A percentile compares a stretch with the other conserved stretches of the same genome.
These are phyloP conservation scores for Ilex paraguariensis DNA, from an alignment of 305 asterid genomes.

Conservation along the genomic window DNA sequence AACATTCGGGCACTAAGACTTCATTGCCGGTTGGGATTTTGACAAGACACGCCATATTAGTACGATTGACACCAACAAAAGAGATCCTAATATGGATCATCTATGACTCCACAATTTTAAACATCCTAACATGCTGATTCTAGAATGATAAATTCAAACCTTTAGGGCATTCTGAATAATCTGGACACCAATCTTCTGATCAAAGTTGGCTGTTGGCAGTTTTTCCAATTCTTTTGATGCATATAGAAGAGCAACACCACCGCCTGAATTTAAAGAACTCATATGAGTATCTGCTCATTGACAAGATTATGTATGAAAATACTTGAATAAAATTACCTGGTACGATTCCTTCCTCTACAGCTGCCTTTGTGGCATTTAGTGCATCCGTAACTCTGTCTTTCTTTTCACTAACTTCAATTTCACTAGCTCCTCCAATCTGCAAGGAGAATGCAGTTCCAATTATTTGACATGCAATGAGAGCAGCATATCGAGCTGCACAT, in stretches of 20 bases:
- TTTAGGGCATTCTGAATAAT: conserved; percentile 87
- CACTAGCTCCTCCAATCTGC: conserved; percentile 94
- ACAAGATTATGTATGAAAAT: not conserved
- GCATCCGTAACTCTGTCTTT: conserved; percentile 94
- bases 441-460: not conserved
- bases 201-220: conserved; percentile 74
- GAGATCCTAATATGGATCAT: no score
- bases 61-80: no score
- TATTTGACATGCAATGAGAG: not conserved
- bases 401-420: conserved; percentile 83
- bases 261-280: conserved; percentile 35
- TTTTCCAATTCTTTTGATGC: conserved; percentile 79
- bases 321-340: conserved; percentile 41
- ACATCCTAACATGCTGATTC: not conserved
- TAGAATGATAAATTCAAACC: conserved; percentile 27
- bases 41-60: no score
- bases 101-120: not conserved
- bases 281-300: conserved; percentile 1
- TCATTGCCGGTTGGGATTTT: no score
- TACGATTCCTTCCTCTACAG: conserved; percentile 90
- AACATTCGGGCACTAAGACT: no score
- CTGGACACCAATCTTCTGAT: conserved; percentile 89
- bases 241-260: conserved; percentile 85
- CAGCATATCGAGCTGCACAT: no score
- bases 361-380: conserved; percentile 85